Conservation (phyloP, 345 rosid genomes). For the Aquilaria malaccensis region DNA sequence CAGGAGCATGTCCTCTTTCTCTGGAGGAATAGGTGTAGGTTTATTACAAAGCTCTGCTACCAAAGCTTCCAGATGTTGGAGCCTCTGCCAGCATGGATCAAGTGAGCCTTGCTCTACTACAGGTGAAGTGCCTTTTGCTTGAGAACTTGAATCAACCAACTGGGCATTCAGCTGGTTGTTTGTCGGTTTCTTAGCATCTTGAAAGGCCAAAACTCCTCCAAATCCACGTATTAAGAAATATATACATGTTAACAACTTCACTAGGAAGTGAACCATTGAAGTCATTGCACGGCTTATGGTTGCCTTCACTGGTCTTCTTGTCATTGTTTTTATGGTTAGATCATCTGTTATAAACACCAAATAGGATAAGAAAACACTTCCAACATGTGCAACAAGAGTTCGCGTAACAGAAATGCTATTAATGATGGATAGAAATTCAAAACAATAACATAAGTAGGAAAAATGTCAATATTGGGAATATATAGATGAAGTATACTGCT, state of each 20-base stretch:
- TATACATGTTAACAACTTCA: slow-evolving; percentile 45
- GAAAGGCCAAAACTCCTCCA: slow-evolving; percentile 32
- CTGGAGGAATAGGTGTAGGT: slow-evolving; percentile 71
- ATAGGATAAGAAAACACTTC: neutral
- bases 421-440: neutral
- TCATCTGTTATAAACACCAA: slow-evolving; percentile 37
- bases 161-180: slow-evolving; percentile 32
- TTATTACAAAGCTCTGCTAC: slow-evolving; percentile 58
- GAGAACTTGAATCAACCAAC: slow-evolving; percentile 28
- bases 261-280: slow-evolving; percentile 26
- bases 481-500: neutral
- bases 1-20: slow-evolving; percentile 80
- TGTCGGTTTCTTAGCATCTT: slow-evolving; percentile 20
- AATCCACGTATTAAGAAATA: slow-evolving; percentile 38
- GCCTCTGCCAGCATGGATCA: slow-evolving; percentile 80
- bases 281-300: slow-evolving; percentile 28
- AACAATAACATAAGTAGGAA: neutral
- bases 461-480: slow-evolving; percentile 3
- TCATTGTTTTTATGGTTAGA: slow-evolving; percentile 18
- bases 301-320: slow-evolving; percentile 25
- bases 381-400: too few relatives aligned
- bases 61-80: slow-evolving; percentile 65
- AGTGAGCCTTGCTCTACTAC: slow-evolving; percentile 40
- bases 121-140: slow-evolving; percentile 21
- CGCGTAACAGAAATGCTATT: too few relatives aligned